phyloP scores from a whole-genome alignment of 768 basidiomycete species.

The Gymnopilus dilepis region DNA sequence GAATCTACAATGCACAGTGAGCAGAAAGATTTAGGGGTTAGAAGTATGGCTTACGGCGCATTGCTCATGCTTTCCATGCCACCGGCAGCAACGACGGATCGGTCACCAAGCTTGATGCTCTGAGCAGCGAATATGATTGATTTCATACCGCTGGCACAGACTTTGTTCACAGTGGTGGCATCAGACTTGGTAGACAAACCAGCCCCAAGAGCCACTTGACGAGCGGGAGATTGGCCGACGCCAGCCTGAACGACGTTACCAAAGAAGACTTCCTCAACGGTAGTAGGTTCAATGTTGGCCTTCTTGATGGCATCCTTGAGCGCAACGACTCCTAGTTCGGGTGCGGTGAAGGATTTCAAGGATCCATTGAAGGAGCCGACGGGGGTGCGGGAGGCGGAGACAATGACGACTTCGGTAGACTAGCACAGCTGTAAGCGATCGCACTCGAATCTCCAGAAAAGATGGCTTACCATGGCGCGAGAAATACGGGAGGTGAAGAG shows the following conservation, averaged over 20 bases:
- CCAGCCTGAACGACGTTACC: conserved; percentile 98
- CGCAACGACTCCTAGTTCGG: conserved; percentile 87
- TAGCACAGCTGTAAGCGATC: conserved; percentile 20
- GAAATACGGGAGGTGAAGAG: conserved; percentile 41
- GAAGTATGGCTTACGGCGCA: conserved; percentile 78
- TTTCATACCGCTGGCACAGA: conserved; percentile 98
- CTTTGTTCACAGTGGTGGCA: conserved; percentile 99
- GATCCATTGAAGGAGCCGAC: conserved; percentile 91
- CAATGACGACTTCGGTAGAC: conserved; percentile 88
- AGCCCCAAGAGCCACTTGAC: conserved; percentile 93
- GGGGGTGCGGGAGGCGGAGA: conserved; percentile 92
- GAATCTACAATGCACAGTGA: conserved; percentile 55
- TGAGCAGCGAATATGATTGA: conserved; percentile 94
- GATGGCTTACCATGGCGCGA: conserved; percentile 56
- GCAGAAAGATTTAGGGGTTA: not conserved
- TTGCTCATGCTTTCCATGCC: conserved; percentile 99
- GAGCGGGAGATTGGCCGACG: conserved; percentile 96
- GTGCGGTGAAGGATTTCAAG: conserved; percentile 87
- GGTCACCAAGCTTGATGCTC: conserved; percentile 85
- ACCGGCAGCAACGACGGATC: conserved; percentile 87
- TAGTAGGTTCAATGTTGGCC: conserved; percentile 76
- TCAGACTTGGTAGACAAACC: conserved; percentile 87
- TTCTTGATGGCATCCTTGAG: conserved; percentile 90
- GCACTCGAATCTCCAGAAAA: not conserved
- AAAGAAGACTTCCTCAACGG: conserved; percentile 95